phyloP scores from a whole-genome alignment of 1,284 basidiomycete genomes.

The Mycena citricolor region DNA sequence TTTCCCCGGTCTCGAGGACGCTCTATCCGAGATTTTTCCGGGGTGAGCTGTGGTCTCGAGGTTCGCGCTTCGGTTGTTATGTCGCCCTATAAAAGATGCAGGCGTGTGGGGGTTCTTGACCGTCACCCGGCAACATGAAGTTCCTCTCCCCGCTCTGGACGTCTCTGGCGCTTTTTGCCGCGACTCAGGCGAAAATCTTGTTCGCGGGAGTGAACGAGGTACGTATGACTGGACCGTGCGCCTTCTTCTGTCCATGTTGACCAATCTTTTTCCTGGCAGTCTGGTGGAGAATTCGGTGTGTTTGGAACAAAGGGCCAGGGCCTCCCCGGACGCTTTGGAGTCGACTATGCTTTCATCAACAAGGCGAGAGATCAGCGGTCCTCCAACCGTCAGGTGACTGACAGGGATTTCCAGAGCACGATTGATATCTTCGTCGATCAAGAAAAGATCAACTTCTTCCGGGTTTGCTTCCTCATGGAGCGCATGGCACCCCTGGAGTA shows the following conservation, averaged over 20 bases:
- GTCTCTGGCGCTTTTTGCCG: too few species aligned
- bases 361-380: constrained; percentile 29
- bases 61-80: too few species aligned
- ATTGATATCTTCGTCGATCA: constrained; percentile 47
- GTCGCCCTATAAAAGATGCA: too few species aligned
- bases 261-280: constrained; percentile 26
- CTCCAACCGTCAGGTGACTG: neutral
- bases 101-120: too few species aligned
- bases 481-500: constrained; percentile 44
- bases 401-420: constrained; percentile 35
- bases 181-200: constrained; percentile 20
- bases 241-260: too few species aligned
- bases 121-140: too few species aligned
- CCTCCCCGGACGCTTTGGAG: constrained; percentile 44
- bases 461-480: constrained; percentile 50
- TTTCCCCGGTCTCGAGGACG: too few species aligned
- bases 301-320: constrained; percentile 36
- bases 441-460: constrained; percentile 49
- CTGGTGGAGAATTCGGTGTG: constrained; percentile 43
- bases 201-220: constrained; percentile 23
- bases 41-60: too few species aligned
- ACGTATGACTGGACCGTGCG: too few species aligned
- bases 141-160: too few species aligned
- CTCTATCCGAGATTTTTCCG: too few species aligned
- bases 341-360: constrained; percentile 49